Evolutionary conservation across 208 protist species (phyloP), one percentile per base, ranked within the genome.

Genomic region (Herpetomonas tarakana): DNA sequence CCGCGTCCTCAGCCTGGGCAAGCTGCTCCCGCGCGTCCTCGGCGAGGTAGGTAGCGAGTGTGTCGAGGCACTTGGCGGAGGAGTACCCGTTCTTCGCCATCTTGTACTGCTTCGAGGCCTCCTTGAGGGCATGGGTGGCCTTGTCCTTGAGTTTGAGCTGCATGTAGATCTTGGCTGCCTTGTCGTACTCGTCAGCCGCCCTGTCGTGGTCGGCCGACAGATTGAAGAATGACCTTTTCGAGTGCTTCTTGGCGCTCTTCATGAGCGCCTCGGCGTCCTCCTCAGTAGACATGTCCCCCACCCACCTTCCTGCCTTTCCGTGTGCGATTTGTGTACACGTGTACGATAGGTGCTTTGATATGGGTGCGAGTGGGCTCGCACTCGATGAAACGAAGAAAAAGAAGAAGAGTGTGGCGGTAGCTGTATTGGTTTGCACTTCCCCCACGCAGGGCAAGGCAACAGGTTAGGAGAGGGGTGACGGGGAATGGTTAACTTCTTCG

Each of bases 141-240:
- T 77, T 82, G 1, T 46, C 50, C 25, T 71, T 62, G 59, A 79
- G 67, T 11, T 61, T 56, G 9, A 72, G n/a, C 41, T 76, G 66
- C 19, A 76, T 63, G 58, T 86, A 94, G 46, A 91, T 79, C 58
- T 76, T 81, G 18, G 83, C 83, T 0, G 87, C 87, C 22, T 79
- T 77, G 28, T 91, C 82, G 41, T 80, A 92, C 26, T 87, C 82
- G n/a, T 71, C 75, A 0, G 80, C 87, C 11, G 83, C 87, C 30
- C 49, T 54, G 31, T 74, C 71, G 71, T 83, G 86, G 65, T 88
- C 72, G 38, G 79, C 61, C 35, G 74, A 81, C 53, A 75, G 67
- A 44, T 78, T 70, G 28, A 87, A 76, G 12, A 91, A 51, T 18
- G 49, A 61, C 45, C 78, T 89, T 45, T 88, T 49, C 7, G 62